A percentile compares a stretch with the other conserved stretches of the same genome.
Conservation (phyloP, 1,139 yeast species). For the Yueomyces sp. region DNA sequence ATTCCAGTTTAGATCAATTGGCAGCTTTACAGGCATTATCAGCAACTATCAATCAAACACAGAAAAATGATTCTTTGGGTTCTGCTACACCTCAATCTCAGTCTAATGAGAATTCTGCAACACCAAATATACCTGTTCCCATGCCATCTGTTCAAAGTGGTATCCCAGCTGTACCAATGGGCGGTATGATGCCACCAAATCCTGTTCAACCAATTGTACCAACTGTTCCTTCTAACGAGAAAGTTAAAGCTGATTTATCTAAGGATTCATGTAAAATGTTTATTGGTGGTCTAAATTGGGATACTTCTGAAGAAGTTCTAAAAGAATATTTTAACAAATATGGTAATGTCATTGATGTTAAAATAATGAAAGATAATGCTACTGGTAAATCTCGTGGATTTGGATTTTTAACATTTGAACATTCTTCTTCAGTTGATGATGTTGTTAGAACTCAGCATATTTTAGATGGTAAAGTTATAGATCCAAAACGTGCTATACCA, state of each 20-base stretch:
- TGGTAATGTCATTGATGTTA: conserved; percentile 83
- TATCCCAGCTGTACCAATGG: not conserved
- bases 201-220: conserved; percentile 1
- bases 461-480: conserved; percentile 92
- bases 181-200: not conserved
- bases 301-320: conserved; percentile 80
- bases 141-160: conserved; percentile 7
- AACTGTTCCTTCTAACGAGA: conserved; percentile 2
- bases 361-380: conserved; percentile 84
- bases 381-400: conserved; percentile 96
- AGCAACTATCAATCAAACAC: conserved; percentile 17
- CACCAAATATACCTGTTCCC: conserved; percentile 3
- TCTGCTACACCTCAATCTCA: conserved; percentile 6
- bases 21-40: conserved; percentile 24
- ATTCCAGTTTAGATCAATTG: conserved; percentile 22
- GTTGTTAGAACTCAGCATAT: conserved; percentile 84
- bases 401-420: conserved; percentile 84
- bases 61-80: conserved; percentile 5
- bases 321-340: conserved; percentile 75
- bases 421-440: conserved; percentile 71
- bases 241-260: conserved; percentile 29
- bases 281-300: conserved; percentile 98
- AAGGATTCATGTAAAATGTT: conserved; percentile 83
- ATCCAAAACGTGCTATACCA: conserved; percentile 96
- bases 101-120: conserved; percentile 5